These are phyloP conservation scores for Colletotrichum tofieldiae DNA, from an alignment of 2,329 filamentous ascomycete genomes.

Conservation along the genomic window DNA sequence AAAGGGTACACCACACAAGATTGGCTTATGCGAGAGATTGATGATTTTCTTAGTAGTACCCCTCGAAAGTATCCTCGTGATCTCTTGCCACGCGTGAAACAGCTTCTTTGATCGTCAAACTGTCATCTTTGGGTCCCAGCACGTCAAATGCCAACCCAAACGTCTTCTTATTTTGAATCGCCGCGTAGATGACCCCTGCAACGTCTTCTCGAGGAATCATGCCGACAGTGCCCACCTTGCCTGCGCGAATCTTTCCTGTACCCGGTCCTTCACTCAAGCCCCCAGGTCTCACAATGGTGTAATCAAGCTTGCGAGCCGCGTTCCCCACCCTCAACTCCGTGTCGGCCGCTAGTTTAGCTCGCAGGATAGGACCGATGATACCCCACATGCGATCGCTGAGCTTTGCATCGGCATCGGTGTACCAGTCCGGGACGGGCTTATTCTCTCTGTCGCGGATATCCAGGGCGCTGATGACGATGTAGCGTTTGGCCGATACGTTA, in stretches of 20 bases:
- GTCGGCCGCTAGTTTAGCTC: conserved; percentile 61
- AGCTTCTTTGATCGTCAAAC: conserved; percentile 53
- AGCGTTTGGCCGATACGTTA: conserved; percentile 56
- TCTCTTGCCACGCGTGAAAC: conserved; percentile 55
- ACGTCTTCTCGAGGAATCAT: conserved; percentile 62
- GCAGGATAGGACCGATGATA: conserved; percentile 57
- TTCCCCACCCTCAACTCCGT: conserved; percentile 56
- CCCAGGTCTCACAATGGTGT: conserved; percentile 62
- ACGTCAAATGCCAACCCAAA: conserved; percentile 61
- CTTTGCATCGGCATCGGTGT: conserved; percentile 55
- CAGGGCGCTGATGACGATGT: conserved; percentile 62
- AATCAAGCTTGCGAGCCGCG: conserved; percentile 55
- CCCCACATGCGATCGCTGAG: conserved; percentile 56
- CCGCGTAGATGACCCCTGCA: conserved; percentile 58
- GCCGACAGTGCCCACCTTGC: conserved; percentile 56
- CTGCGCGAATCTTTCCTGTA: conserved; percentile 58
- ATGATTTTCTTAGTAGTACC: conserved; percentile 44
- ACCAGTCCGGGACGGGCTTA: conserved; percentile 59
- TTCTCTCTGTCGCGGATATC: conserved; percentile 58
- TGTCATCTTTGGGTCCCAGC: conserved; percentile 55
- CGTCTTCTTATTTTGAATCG: conserved; percentile 57
- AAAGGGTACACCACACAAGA: background rate
- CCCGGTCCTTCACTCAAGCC: conserved; percentile 56
- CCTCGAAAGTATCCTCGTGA: conserved; percentile 52
- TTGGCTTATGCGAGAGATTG: background rate